phyloP scores from a whole-genome alignment of 2,329 filamentous ascomycete genomes.

The Arthrobotrys pseudoclavata region DNA sequence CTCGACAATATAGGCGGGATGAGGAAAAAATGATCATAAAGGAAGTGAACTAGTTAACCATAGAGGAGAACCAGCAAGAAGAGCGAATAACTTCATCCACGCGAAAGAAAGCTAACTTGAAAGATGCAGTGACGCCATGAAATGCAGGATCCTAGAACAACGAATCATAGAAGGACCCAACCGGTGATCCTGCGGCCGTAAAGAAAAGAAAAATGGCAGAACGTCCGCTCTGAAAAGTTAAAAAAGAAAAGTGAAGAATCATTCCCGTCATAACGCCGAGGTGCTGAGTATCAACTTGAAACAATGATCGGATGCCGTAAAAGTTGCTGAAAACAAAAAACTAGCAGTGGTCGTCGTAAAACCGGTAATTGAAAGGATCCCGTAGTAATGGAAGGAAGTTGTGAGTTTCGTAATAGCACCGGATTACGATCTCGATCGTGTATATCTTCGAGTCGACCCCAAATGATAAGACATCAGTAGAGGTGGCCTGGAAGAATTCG shows the following conservation, averaged over 20 bases:
- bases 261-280: slow-evolving; percentile 47
- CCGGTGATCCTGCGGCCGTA: slow-evolving; percentile 37
- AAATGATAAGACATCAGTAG: neutral
- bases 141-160: slow-evolving; percentile 47
- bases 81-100: neutral
- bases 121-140: slow-evolving; percentile 41
- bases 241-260: neutral
- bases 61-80: neutral
- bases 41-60: neutral
- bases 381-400: neutral
- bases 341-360: neutral
- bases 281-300: slow-evolving; percentile 31
- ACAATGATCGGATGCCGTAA: slow-evolving; percentile 17
- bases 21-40: neutral
- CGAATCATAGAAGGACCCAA: slow-evolving; percentile 38
- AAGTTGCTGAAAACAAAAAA: neutral
- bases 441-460: neutral
- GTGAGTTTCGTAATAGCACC: neutral
- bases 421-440: neutral
- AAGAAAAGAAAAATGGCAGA: neutral
- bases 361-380: neutral
- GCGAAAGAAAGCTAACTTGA: neutral
- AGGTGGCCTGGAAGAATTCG: neutral
- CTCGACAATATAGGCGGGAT: slow-evolving; percentile 29
- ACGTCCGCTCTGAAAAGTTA: neutral